phyloP scores from a whole-genome alignment of 169 alveolate species.

The Plasmodium vivax region DNA sequence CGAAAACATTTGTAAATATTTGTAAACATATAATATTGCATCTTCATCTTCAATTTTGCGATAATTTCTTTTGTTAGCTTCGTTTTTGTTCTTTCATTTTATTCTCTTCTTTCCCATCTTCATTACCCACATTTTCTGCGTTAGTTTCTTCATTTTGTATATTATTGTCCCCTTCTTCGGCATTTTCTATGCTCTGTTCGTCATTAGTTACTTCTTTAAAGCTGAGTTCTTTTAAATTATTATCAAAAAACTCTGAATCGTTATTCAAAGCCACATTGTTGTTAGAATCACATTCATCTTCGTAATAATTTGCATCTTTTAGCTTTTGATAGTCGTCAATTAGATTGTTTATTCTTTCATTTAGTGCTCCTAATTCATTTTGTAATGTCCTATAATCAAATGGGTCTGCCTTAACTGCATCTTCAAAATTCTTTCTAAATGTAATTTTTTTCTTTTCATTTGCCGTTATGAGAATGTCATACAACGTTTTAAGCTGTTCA shows the following conservation, averaged over 20 bases:
- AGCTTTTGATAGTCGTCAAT: conserved; percentile 45
- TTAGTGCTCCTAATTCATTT: conserved; percentile 49
- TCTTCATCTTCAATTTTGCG: background rate
- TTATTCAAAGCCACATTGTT: conserved; percentile 14
- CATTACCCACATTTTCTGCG: conserved; percentile 1
- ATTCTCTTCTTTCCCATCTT: background rate
- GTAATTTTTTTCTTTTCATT: conserved; percentile 51
- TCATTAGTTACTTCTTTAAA: conserved; percentile 45
- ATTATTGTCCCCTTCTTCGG: background rate
- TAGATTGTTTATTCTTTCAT: conserved; percentile 50
- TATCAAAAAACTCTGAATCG: conserved; percentile 52
- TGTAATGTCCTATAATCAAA: conserved; percentile 39
- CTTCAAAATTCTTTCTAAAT: conserved; percentile 65
- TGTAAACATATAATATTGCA: too few species aligned
- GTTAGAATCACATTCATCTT: conserved; percentile 12
- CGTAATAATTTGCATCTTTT: conserved; percentile 32
- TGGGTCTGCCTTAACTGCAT: conserved; percentile 64
- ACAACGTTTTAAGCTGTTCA: conserved; percentile 51
- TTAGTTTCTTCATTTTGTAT: conserved; percentile 15
- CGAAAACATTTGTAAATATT: background rate
- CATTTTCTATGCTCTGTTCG: background rate
- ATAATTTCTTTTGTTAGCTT: background rate
- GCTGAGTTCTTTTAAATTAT: conserved; percentile 31
- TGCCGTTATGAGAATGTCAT: conserved; percentile 41
- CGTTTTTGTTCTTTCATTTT: background rate